Evolutionary conservation across 345 rosid genomes (phyloP), one percentile per base, ranked within the genome.

Genomic region (Eucalyptus curtisii): DNA sequence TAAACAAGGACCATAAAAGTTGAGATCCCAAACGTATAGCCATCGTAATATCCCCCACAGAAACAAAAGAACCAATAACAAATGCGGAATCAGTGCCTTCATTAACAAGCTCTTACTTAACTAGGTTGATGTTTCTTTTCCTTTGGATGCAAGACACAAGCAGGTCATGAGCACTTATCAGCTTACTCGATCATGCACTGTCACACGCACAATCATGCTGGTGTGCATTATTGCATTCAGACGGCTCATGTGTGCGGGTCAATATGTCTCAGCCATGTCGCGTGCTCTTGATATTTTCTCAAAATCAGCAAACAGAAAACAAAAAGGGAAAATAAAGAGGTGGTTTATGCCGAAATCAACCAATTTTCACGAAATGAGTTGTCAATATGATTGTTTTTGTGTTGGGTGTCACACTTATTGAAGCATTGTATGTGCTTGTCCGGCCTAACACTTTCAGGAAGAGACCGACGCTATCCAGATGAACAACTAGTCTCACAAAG

Each of bases 161-260:
- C 64, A 57, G 64, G 64, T 57, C 64, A 57, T 0, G n/a, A 57
- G 13, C 64, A 25, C 64, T 57, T 20, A 55, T 27, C 68, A 12
- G 68, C 68, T 30, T 0, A 59, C 33, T 12, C 0, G 15, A 61
- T 13, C 68, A 6, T 30, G 68, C 31, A 61, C 30, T 12, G 31
- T 59, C 31, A 27, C 13, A 57, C 64, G 31, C 15, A 12, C 16
- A 59, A 59, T 59, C 0, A 27, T 59, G 31, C 8, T 24, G 13
- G n/a, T 53, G 59, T 53, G 59, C 25, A 53, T 53, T 55, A 24
- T 53, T 53, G 0, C 59, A 0, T 53, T 20, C 27, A 53, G 27
- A 20, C 0, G 59, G 27, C 59, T 53, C 59, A 0, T 53, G 27
- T 3, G 0, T 53, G 27, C 59, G 2, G 59, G 6, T 57, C 3